phyloP scores from a whole-genome alignment of 306 rosid genomes.

The Sphenostylis stenocarpa region DNA sequence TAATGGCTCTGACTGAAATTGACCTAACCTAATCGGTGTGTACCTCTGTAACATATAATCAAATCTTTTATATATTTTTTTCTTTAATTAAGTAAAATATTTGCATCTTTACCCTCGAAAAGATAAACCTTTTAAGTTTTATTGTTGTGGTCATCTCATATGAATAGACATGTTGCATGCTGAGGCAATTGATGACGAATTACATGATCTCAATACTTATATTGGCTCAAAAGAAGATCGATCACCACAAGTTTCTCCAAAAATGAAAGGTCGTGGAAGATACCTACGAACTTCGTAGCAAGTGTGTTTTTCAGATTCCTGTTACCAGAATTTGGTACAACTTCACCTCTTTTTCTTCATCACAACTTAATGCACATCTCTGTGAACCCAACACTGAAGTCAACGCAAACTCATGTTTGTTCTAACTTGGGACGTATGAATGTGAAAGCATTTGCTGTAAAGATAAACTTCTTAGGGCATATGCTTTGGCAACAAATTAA shows the following conservation, averaged over 20 bases:
- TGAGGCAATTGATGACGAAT: neutral
- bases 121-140: too few relatives aligned
- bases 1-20: too few relatives aligned
- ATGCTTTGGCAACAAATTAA: neutral
- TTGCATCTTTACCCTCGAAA: too few relatives aligned
- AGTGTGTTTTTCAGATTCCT: neutral
- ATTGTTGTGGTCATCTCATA: too few relatives aligned
- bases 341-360: neutral
- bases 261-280: constrained; percentile 31
- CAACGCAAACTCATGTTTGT: neutral
- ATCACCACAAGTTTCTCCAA: neutral
- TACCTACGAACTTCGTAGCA: constrained; percentile 28
- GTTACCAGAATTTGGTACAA: neutral
- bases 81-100: too few relatives aligned
- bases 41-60: too few relatives aligned
- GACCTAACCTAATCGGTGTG: too few relatives aligned
- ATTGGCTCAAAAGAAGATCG: neutral
- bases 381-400: neutral
- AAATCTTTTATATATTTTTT: too few relatives aligned
- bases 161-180: neutral
- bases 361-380: neutral
- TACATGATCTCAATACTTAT: neutral
- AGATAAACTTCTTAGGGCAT: neutral
- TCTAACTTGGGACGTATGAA: neutral
- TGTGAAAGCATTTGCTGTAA: neutral